phyloP scores from a whole-genome alignment of 305 asterid species.

The Rubia tinctorum region DNA sequence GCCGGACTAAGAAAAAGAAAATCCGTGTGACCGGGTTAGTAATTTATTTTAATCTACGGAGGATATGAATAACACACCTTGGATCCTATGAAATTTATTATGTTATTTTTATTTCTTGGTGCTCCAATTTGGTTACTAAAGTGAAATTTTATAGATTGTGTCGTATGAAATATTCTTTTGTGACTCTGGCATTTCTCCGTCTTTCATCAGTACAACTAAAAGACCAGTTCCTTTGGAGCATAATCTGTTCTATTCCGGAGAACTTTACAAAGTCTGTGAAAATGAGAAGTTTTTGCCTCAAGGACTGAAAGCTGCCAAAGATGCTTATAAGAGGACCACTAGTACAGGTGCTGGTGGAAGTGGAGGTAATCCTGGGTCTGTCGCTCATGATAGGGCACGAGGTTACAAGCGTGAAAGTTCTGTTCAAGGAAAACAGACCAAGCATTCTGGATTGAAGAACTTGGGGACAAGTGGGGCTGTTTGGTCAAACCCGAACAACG shows the following conservation, averaged over 20 bases:
- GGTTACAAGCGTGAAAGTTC: constrained; percentile 51
- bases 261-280: constrained; percentile 88
- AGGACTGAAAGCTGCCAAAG: constrained; percentile 91
- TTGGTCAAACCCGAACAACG: constrained; percentile 49
- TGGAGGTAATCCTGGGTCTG: constrained; percentile 49
- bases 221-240: constrained; percentile 99
- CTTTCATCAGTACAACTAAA: constrained; percentile 73
- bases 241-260: constrained; percentile 88
- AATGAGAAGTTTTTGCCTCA: constrained; percentile 73
- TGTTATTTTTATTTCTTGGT: constrained; percentile 4
- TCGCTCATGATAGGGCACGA: constrained; percentile 61
- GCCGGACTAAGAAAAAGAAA: constrained; percentile 92
- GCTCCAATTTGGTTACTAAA: constrained; percentile 5
- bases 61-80: constrained; percentile 17
- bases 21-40: constrained; percentile 93
- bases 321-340: constrained; percentile 50
- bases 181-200: constrained; percentile 15
- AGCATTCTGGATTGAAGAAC: constrained; percentile 64
- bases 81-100: constrained; percentile 19
- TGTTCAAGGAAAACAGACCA: constrained; percentile 62
- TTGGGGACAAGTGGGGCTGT: constrained; percentile 46
- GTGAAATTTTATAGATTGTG: not conserved
- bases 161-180: constrained; percentile 11
- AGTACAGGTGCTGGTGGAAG: constrained; percentile 40
- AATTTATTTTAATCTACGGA: constrained; percentile 17